Percentiles rank a stretch among this genome's conserved stretches.
Evolutionary conservation across 331 rosid genomes (phyloP).

Genomic region (Malus hybrid): DNA sequence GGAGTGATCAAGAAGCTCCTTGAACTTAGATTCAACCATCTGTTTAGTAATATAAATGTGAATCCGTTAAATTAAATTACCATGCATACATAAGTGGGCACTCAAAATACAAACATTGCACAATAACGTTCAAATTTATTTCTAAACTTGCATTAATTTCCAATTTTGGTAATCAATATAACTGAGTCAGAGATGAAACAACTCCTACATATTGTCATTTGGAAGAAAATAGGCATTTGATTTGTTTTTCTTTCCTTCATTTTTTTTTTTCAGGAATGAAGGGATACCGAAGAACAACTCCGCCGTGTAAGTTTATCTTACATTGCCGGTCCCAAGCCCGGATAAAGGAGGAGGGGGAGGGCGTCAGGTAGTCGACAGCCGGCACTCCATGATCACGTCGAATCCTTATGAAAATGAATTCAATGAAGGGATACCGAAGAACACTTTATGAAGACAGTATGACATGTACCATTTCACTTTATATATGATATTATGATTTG

Average conservation of each 20-base stretch:
- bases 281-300: not conserved
- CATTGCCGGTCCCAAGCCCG: too few relatives aligned
- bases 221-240: not conserved
- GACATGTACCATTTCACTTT: not conserved
- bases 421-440: not conserved
- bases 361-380: too few relatives aligned
- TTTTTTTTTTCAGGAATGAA: not conserved
- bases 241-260: not conserved
- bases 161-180: not conserved
- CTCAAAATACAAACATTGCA: not conserved
- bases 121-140: not conserved
- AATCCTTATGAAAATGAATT: too few relatives aligned
- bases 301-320: too few relatives aligned
- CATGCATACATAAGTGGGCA: not conserved
- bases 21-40: conserved; percentile 95
- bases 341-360: too few relatives aligned
- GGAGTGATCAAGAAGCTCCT: conserved; percentile 76
- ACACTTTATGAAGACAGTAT: not conserved
- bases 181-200: not conserved
- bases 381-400: too few relatives aligned
- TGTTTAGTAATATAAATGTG: conserved; percentile 21
- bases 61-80: conserved; percentile 6
- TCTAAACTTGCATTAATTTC: not conserved
- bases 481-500: not conserved
- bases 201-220: not conserved